phyloP scores from a whole-genome alignment of 83 land plant species.

The Picea abies region DNA sequence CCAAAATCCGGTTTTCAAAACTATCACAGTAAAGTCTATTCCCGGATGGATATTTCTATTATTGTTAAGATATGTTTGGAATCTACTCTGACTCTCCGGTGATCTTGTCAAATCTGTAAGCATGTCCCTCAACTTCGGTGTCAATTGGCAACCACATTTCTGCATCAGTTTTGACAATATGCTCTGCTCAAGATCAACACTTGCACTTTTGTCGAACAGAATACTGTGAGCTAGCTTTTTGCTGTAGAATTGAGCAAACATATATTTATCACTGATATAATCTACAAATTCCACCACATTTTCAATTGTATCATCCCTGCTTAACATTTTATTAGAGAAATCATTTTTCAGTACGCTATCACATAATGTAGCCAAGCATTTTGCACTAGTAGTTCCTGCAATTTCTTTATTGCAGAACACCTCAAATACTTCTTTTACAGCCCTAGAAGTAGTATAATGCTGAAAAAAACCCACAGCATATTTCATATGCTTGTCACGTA shows the following conservation, averaged over 20 bases:
- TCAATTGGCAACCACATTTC: constrained; percentile 93
- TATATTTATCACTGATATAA: background rate
- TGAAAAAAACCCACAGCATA: constrained; percentile 76
- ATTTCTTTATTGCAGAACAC: constrained; percentile 86
- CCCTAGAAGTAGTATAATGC: constrained; percentile 63
- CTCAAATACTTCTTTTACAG: constrained; percentile 86
- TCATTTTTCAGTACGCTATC: constrained; percentile 78
- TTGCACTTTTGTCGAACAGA: constrained; percentile 43
- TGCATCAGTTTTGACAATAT: constrained; percentile 87
- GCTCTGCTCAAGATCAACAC: constrained; percentile 85
- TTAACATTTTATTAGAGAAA: constrained; percentile 63
- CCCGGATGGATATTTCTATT: constrained; percentile 38
- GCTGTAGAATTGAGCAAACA: constrained; percentile 23
- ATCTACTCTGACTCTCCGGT: constrained; percentile 54
- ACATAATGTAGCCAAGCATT: constrained; percentile 83
- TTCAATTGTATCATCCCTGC: constrained; percentile 92
- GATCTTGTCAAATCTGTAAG: constrained; percentile 87
- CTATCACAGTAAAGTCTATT: constrained; percentile 17
- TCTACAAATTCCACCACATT: constrained; percentile 83
- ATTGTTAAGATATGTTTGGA: constrained; percentile 32
- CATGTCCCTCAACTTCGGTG: constrained; percentile 96
- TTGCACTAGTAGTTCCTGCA: constrained; percentile 87
- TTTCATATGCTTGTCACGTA: constrained; percentile 79
- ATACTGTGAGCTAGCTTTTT: constrained; percentile 87
- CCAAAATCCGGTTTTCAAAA: constrained; percentile 40